phyloP scores from a whole-genome alignment of 2,329 filamentous ascomycete genomes.

The Cordyceps sp. region DNA sequence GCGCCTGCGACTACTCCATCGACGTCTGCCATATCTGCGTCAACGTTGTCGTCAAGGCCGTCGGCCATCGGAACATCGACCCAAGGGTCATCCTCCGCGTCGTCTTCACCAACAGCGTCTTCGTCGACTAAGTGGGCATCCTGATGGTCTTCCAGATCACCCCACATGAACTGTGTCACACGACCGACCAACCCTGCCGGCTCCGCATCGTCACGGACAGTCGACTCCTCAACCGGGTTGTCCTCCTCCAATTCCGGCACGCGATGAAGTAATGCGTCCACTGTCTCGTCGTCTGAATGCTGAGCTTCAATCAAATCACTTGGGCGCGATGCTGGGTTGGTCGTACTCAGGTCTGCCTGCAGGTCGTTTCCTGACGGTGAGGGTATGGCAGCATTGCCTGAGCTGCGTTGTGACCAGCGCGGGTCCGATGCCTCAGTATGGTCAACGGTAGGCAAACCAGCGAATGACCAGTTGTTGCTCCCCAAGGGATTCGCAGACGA shows the following conservation, averaged over 20 bases:
- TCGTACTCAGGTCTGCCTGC: background rate
- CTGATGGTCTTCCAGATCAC: slow-evolving; percentile 22
- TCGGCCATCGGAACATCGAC: slow-evolving; percentile 7
- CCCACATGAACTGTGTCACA: slow-evolving; percentile 46
- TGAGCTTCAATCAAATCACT: background rate
- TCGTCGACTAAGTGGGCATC: slow-evolving; percentile 8
- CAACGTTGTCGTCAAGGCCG: slow-evolving; percentile 22
- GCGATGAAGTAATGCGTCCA: slow-evolving; percentile 1
- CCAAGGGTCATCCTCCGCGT: slow-evolving; percentile 35
- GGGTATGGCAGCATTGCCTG: no score
- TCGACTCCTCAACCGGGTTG: slow-evolving; percentile 1
- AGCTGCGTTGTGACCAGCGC: no score
- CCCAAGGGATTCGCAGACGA: slow-evolving; percentile 32
- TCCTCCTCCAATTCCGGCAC: slow-evolving; percentile 5
- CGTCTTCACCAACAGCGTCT: slow-evolving; percentile 16
- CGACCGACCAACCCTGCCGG: slow-evolving; percentile 11
- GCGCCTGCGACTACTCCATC: slow-evolving; percentile 31
- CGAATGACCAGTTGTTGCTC: slow-evolving; percentile 46
- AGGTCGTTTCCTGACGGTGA: background rate
- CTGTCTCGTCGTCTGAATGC: slow-evolving; percentile 1
- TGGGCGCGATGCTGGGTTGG: background rate
- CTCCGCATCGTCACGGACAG: slow-evolving; percentile 4
- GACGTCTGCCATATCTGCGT: slow-evolving; percentile 26
- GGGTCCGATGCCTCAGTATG: slow-evolving; percentile 2
- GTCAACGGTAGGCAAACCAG: slow-evolving; percentile 16